Base-by-base conservation (phyloP, 164 flowering plant species). In the Vitis rotundifolia region DNA sequence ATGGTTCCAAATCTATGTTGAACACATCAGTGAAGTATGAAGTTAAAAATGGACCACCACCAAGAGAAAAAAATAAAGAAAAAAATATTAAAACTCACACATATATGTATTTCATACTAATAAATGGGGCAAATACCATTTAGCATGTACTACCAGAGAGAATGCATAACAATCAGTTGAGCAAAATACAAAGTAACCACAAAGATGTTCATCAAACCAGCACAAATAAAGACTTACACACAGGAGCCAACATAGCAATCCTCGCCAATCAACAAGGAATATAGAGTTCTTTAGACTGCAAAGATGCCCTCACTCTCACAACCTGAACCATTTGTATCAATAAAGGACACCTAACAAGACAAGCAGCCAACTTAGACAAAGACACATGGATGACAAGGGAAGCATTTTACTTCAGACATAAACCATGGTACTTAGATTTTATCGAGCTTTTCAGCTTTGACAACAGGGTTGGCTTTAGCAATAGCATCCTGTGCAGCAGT, bases 381-480 rank as follows among this genome's bases (percentile, higher is more conserved):
- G 48, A 49, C 22, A 15, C 71, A 58, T 55, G 60, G 49, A 70
- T 37, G 44, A 37, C 44, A 59, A 59, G 66, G 70, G 75, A 77
- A 76, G 66, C 75, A 67, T 73, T 58, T 59, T 44, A 70, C 59
- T 59, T 47, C 67, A 54, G 9, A 53, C 60, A 26, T 66, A 18
- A 54, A 68, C 53, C 44, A 37, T 37, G 44, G 44, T 37, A 6
- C 44, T 77, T 75, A 86, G 49, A 84, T 57, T 76, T 75, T 81
- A 22, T 78, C 52, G 4, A 83, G 63, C 74, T 82, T 85, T 69
- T 82, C 78, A 9, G 80, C 87, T 49, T 72, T 82, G 10, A 87
- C 68, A 31, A 85, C 73, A 1, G 91, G 91, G 64, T 87, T 85
- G 1, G 89, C 86, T 67, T 71, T 80, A 1, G 80, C 82, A 16